phyloP scores from a whole-genome alignment of 1,284 basidiomycete species.

The Puccinia triticina region DNA sequence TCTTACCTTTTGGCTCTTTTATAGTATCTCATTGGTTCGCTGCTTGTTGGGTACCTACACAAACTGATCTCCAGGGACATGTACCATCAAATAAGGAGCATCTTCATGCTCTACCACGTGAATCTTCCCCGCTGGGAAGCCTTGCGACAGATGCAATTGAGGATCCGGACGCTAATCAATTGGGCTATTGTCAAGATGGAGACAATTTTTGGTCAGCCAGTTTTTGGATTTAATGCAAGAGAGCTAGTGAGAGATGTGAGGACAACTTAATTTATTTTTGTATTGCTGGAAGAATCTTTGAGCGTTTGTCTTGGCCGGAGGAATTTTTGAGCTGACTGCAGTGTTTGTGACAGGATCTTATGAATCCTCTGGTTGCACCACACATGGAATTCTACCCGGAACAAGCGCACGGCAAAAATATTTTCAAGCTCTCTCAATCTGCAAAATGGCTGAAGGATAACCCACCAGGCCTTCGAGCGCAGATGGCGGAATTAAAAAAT shows the following conservation, averaged over 20 bases:
- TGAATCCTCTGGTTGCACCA: constrained; percentile 11
- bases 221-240: neutral
- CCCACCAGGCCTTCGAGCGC: neutral
- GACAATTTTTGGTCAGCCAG: neutral
- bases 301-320: neutral
- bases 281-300: too few relatives aligned
- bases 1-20: neutral
- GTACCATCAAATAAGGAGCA: neutral
- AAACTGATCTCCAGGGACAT: neutral
- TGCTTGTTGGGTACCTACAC: neutral
- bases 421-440: neutral
- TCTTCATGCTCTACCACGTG: neutral
- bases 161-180: neutral
- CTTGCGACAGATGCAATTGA: neutral
- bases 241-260: constrained; percentile 12
- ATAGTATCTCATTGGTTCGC: neutral
- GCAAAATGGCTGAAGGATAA: neutral
- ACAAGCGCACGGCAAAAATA: neutral
- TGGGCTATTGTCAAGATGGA: neutral
- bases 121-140: neutral
- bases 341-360: neutral
- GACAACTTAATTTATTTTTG: neutral
- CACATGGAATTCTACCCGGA: constrained; percentile 6
- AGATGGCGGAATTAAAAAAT: too few relatives aligned
- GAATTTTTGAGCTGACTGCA: neutral